Evolutionary conservation across 345 rosid genomes (phyloP).

Genomic region (Rubroshorea leprosula): DNA sequence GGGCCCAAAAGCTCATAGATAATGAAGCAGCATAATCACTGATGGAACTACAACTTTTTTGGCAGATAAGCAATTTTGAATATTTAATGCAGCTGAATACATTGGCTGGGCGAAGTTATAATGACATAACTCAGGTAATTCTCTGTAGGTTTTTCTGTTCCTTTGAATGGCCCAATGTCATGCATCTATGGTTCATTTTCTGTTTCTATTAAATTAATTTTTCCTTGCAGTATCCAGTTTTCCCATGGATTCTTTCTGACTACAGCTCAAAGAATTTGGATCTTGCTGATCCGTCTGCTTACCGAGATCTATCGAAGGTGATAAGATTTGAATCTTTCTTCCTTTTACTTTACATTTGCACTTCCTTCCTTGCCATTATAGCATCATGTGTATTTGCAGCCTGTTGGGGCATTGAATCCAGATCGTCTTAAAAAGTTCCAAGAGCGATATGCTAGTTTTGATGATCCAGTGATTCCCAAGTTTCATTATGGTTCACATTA

Average conservation of each 20-base stretch:
- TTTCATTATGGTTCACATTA: constrained; percentile 98
- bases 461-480: constrained; percentile 96
- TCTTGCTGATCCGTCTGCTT: constrained; percentile 79
- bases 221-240: constrained; percentile 87
- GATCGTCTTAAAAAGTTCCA: constrained; percentile 78
- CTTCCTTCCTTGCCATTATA: constrained; percentile 22
- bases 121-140: constrained; percentile 95
- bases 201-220: neutral
- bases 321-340: constrained; percentile 26
- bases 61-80: constrained; percentile 99
- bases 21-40: neutral
- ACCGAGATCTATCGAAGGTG: constrained; percentile 97
- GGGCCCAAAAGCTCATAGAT: too few species aligned
- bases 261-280: constrained; percentile 70
- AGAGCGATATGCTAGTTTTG: constrained; percentile 95
- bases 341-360: constrained; percentile 6
- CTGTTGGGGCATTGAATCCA: constrained; percentile 88
- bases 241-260: constrained; percentile 95
- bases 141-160: constrained; percentile 4
- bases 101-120: constrained; percentile 97
- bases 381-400: constrained; percentile 48
- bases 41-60: constrained; percentile 12
- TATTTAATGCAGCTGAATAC: constrained; percentile 95
- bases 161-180: neutral
- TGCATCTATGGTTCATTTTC: constrained; percentile 6